Conservation (phyloP, 805 yeast genomes). For the Candida ovalis region DNA sequence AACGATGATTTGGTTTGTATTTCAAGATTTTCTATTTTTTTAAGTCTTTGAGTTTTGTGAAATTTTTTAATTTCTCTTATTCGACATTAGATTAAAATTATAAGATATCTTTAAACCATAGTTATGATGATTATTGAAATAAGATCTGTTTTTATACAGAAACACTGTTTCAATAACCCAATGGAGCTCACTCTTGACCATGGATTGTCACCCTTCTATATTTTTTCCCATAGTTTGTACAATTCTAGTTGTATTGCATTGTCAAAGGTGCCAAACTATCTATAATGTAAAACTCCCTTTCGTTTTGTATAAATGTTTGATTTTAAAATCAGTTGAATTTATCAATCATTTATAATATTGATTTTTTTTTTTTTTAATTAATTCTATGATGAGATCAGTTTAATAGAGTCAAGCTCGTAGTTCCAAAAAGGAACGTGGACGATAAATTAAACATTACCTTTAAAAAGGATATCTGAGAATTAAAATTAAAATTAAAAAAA, state of each 20-base stretch:
- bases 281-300: no score
- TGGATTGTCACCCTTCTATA: slow-evolving; percentile 42
- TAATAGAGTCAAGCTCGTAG: slow-evolving; percentile 92
- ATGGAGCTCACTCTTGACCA: slow-evolving; percentile 83
- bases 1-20: neutral
- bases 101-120: slow-evolving; percentile 50
- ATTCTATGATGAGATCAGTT: slow-evolving; percentile 63
- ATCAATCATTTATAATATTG: neutral
- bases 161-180: slow-evolving; percentile 48
- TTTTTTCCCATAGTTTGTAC: slow-evolving; percentile 29
- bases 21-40: neutral
- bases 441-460: slow-evolving; percentile 35
- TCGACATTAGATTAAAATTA: slow-evolving; percentile 58
- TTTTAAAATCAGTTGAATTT: slow-evolving; percentile 1
- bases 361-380: slow-evolving; percentile 14
- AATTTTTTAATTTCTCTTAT: slow-evolving; percentile 23
- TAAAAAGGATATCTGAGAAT: slow-evolving; percentile 18
- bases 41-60: slow-evolving; percentile 9
- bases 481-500: slow-evolving; percentile 3
- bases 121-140: slow-evolving; percentile 62
- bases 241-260: slow-evolving; percentile 42
- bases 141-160: neutral
- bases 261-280: slow-evolving; percentile 65
- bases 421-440: slow-evolving; percentile 46
- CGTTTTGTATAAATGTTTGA: neutral